Evolutionary conservation across 176 grass and related monocot species (phyloP).

Genomic region (Hsuehochloa calcarea): DNA sequence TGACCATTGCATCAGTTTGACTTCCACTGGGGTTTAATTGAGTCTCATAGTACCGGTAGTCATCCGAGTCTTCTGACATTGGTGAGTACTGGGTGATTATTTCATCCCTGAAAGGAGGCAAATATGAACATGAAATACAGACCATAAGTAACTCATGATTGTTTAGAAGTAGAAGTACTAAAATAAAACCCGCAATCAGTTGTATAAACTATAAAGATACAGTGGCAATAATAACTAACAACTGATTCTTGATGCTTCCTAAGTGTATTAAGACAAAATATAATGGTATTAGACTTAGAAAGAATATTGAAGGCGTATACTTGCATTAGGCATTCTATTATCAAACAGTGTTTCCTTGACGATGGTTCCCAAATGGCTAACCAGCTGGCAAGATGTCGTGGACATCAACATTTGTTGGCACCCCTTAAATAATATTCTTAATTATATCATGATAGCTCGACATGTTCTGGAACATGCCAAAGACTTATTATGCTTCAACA

Average conservation of each 20-base stretch:
- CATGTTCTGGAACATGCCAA: slow-evolving; percentile 19
- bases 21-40: slow-evolving; percentile 51
- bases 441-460: slow-evolving; percentile 14
- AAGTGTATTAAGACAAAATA: neutral
- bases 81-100: slow-evolving; percentile 83
- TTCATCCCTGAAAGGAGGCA: slow-evolving; percentile 70
- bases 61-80: slow-evolving; percentile 96
- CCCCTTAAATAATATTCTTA: neutral
- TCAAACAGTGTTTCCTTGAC: slow-evolving; percentile 3
- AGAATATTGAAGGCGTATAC: neutral
- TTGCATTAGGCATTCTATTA: neutral
- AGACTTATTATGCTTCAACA: neutral
- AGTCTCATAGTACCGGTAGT: slow-evolving; percentile 66
- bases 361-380: slow-evolving; percentile 15
- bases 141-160: neutral
- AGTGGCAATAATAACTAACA: neutral
- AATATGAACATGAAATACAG: neutral
- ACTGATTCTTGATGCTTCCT: neutral
- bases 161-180: neutral
- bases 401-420: slow-evolving; percentile 5
- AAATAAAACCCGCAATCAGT: neutral
- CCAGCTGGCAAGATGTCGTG: neutral
- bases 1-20: slow-evolving; percentile 50
- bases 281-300: neutral
- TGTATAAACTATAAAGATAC: neutral